A percentile compares a stretch with the other conserved stretches of the same genome.
Conservation (phyloP, 1,284 basidiomycete genomes). For the Papiliotrema fonsecae region DNA sequence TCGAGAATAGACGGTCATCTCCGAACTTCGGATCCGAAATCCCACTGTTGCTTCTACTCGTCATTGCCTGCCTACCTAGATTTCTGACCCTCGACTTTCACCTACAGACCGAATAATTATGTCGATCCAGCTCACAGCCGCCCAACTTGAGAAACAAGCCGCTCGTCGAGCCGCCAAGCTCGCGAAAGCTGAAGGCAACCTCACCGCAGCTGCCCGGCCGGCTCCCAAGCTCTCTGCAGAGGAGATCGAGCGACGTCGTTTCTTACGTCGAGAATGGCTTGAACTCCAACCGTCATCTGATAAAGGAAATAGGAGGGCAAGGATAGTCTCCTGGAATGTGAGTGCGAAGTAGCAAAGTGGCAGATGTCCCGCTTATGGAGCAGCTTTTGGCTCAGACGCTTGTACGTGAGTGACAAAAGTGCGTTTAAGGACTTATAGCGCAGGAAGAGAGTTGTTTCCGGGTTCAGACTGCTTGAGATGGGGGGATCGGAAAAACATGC, state of each 20-base stretch:
- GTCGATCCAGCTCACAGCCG: constrained; percentile 29
- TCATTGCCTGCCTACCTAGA: too few relatives aligned
- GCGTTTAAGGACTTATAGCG: not conserved
- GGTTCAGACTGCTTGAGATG: constrained; percentile 70
- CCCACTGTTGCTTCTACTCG: too few relatives aligned
- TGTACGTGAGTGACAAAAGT: constrained; percentile 33
- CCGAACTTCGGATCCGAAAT: not conserved
- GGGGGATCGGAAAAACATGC: constrained; percentile 65
- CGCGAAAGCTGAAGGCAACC: constrained; percentile 27
- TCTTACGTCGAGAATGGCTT: constrained; percentile 40
- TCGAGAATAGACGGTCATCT: too few relatives aligned
- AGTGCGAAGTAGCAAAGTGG: constrained; percentile 4
- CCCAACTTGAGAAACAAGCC: constrained; percentile 37
- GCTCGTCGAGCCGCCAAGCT: constrained; percentile 41
- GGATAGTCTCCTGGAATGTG: constrained; percentile 58
- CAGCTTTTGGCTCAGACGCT: constrained; percentile 55
- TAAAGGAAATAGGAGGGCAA: constrained; percentile 59
- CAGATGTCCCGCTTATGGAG: not conserved
- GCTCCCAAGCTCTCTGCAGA: constrained; percentile 6
- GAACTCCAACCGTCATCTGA: constrained; percentile 55
- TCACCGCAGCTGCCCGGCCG: constrained; percentile 7
- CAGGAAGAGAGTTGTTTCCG: constrained; percentile 79
- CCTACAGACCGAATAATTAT: too few relatives aligned
- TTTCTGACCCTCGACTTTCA: too few relatives aligned
- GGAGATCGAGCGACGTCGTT: constrained; percentile 24